These are phyloP conservation scores for Rhynchospora tenuis DNA, from an alignment of 176 grass and related monocot species.

Conservation along the genomic window DNA sequence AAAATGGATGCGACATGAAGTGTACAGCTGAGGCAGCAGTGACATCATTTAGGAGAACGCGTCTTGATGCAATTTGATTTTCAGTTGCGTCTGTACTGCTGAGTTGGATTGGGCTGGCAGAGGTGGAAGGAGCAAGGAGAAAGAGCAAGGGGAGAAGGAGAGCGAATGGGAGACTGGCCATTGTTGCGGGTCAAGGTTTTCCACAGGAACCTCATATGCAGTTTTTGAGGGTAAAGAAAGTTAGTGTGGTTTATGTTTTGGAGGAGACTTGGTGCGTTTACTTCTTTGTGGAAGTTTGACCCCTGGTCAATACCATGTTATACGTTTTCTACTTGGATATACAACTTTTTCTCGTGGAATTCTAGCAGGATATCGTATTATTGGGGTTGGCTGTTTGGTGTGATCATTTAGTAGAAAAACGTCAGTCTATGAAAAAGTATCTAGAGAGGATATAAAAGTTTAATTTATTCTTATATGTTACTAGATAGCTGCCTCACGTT, in stretches of 20 bases:
- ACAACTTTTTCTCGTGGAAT: not conserved
- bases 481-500: no score
- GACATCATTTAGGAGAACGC: not conserved
- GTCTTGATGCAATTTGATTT: not conserved
- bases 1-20: constrained; percentile 12
- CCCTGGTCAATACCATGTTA: not conserved
- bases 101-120: not conserved
- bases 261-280: not conserved
- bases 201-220: not conserved
- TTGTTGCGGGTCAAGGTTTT: not conserved
- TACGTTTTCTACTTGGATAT: not conserved
- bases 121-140: not conserved
- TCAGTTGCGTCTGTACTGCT: not conserved
- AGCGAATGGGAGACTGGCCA: not conserved
- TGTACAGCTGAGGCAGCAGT: not conserved
- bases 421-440: no score
- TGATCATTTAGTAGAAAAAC: not conserved
- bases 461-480: no score
- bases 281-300: not conserved
- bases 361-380: not conserved
- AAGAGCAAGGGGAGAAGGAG: not conserved
- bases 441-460: no score
- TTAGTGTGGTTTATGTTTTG: not conserved
- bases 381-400: not conserved
- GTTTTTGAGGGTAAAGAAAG: not conserved